Conservation (phyloP, 129 eudicot genomes). For the Cynara cardunculus region DNA sequence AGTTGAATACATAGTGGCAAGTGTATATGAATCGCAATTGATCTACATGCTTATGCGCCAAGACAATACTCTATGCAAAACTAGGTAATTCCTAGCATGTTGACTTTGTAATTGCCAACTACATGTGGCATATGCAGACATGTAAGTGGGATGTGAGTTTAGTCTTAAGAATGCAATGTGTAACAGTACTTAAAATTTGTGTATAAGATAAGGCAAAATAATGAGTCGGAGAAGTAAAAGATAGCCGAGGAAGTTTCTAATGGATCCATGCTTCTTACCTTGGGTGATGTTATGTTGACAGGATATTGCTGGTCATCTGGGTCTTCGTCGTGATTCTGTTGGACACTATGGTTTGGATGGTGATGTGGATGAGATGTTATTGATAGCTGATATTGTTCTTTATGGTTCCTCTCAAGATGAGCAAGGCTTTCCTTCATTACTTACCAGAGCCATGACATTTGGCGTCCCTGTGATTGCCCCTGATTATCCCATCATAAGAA, state of each 20-base stretch:
- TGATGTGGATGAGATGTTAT: conserved; percentile 63
- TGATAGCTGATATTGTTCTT: conserved; percentile 77
- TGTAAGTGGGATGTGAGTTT: no score
- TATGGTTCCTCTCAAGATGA: conserved; percentile 90
- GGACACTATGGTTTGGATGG: conserved; percentile 70
- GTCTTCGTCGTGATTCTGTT: conserved; percentile 64
- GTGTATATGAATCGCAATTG: not conserved
- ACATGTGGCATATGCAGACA: no score
- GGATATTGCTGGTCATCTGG: conserved; percentile 71
- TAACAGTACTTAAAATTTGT: not conserved
- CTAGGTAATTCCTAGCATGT: not conserved
- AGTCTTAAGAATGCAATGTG: not conserved
- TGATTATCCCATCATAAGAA: conserved; percentile 65
- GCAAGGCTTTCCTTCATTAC: conserved; percentile 84
- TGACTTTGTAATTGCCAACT: not conserved
- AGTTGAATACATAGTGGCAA: not conserved
- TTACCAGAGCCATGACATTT: conserved; percentile 85
- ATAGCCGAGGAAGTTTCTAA: not conserved
- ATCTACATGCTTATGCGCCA: not conserved
- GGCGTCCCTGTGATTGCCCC: conserved; percentile 82
- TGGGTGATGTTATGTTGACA: conserved; percentile 14
- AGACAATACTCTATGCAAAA: not conserved
- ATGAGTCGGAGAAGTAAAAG: not conserved
- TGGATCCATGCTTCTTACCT: not conserved
- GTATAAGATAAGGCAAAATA: not conserved